Evolutionary conservation across 306 rosid genomes (phyloP), one percentile per base, ranked within the genome.

Genomic region (Arachis hypogaea): DNA sequence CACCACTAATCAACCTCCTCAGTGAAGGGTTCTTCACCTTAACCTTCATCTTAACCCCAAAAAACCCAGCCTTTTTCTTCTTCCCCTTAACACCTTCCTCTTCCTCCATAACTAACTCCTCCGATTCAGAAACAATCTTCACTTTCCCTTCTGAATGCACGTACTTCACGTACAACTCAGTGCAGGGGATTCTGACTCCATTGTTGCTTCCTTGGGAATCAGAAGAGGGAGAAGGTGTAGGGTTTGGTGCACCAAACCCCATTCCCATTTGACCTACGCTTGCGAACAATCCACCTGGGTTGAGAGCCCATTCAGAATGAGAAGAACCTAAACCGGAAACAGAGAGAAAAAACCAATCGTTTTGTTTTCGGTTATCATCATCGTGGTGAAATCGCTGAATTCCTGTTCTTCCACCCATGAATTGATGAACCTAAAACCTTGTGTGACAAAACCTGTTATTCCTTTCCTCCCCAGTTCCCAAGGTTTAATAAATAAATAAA

Each of bases 1-100:
- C 98, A 3, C 98, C 98, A 69, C 98, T 94, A 14, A 91, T 58
- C 80, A 94, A 65, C 72, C 94, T 86, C 83, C 97, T 83, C 22
- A 94, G 70, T 0, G 98, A 89, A 43, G 98, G 95, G 72, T 89
- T 89, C 3, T 80, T 75, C 12, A 91, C 76, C 87, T 81, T 94
- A 40, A 91, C 71, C 72, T 79, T 86, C 85, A 94, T 63, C 41
- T 79, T 81, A 16, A 89, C 73, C 36, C 74, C 89, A 46, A 33
- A 33, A 33, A 33, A 33, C 4, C 38, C 38, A 33, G 4, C 38
- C 2, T 33, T 33, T 4, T 33, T 74, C 63, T 63, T 88, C 63
- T 63, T 52, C 77, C 54, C 62, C 80, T 22, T 61, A 16, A 71
- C 79, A 43, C 76, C 84, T 49, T 68, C 81, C 63, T 84, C 83